A percentile compares a stretch with the other conserved stretches of the same genome.
phyloP scores from a whole-genome alignment of 2,329 filamentous ascomycete genomes.

The Zelopaecilomyces penicillatus region DNA sequence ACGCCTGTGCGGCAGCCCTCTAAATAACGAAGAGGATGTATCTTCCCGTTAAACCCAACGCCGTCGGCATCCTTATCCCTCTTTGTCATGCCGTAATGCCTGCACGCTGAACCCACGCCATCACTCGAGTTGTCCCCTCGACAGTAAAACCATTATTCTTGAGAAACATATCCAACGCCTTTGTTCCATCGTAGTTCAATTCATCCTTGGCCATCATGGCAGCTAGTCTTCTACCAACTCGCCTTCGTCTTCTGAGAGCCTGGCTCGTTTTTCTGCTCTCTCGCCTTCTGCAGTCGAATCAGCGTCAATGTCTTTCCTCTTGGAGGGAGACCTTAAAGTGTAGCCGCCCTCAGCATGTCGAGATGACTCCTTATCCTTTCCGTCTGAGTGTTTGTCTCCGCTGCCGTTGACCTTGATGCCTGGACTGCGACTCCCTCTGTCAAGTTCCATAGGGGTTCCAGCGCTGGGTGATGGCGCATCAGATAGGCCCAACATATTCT shows the following conservation, averaged over 20 bases:
- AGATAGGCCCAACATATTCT: constrained; percentile 31
- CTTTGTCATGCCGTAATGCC: not conserved
- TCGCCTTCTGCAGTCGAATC: constrained; percentile 24
- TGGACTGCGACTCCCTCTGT: constrained; percentile 43
- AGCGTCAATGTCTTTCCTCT: constrained; percentile 33
- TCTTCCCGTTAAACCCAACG: not conserved
- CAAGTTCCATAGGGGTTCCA: constrained; percentile 39
- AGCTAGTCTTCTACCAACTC: constrained; percentile 32
- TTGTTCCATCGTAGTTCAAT: not conserved
- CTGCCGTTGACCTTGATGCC: constrained; percentile 30
- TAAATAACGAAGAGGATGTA: constrained; percentile 2
- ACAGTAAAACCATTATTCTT: not conserved
- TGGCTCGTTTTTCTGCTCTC: constrained; percentile 34
- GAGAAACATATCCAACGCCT: constrained; percentile 1
- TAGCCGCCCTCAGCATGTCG: constrained; percentile 20
- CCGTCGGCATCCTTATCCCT: not conserved
- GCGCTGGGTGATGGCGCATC: constrained; percentile 39
- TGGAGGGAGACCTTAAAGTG: constrained; percentile 28
- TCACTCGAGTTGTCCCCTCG: not conserved
- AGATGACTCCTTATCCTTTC: constrained; percentile 15
- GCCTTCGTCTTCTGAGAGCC: constrained; percentile 40
- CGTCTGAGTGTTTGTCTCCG: constrained; percentile 21
- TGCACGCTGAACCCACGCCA: not conserved
- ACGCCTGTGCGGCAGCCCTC: constrained; percentile 8
- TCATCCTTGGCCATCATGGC: not conserved